Conservation (phyloP, 2,329 filamentous ascomycete species). For the Helotiales sp. region DNA sequence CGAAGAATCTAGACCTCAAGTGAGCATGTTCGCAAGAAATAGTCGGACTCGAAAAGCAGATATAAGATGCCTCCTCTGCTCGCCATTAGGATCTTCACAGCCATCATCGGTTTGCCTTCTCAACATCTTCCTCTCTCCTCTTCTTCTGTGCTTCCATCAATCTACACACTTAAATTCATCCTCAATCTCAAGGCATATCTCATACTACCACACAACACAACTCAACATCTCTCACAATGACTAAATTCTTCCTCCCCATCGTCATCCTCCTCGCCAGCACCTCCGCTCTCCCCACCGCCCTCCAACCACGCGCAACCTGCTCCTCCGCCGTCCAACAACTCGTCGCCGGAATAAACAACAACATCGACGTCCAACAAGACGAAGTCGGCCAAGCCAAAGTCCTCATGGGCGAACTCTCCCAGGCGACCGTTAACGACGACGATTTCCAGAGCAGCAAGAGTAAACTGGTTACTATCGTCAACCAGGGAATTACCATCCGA, state of each 20-base stretch:
- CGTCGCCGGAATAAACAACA: conserved; percentile 20
- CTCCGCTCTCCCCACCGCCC: neutral
- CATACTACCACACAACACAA: no score
- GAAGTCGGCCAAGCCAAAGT: conserved; percentile 15
- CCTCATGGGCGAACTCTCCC: conserved; percentile 7
- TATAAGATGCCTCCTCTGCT: neutral
- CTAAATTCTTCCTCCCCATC: neutral
- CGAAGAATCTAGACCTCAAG: neutral
- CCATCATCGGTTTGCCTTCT: neutral
- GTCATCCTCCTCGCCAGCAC: neutral
- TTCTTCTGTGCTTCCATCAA: no score
- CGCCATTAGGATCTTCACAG: neutral
- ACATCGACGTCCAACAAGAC: conserved; percentile 20
- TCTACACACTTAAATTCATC: no score
- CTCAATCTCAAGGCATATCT: no score
- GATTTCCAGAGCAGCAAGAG: conserved; percentile 10
- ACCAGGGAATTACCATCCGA: conserved; percentile 11
- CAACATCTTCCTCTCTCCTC: neutral
- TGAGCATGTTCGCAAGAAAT: neutral
- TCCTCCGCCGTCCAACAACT: conserved; percentile 9
- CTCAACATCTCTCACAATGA: neutral
- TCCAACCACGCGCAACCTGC: conserved; percentile 13
- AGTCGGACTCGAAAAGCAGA: neutral
- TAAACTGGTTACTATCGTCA: conserved; percentile 20
- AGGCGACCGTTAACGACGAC: neutral